Base-by-base conservation (phyloP, 2,329 filamentous ascomycete species). In the Drechslerella coelobrocha region DNA sequence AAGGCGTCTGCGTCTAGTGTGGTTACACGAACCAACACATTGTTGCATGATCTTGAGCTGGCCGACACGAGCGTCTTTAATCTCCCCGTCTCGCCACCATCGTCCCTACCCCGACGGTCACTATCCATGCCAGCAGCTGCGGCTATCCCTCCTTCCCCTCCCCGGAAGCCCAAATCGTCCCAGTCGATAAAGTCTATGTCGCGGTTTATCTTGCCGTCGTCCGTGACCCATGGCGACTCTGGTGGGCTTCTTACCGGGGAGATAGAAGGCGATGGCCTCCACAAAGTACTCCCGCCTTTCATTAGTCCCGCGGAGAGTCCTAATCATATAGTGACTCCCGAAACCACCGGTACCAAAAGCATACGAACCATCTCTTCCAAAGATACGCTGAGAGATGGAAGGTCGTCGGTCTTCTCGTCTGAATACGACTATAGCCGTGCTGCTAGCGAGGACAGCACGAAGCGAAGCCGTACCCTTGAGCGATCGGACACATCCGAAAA, bases 1-100 rank as follows among this genome's bases (percentile, higher is more conserved):
- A 62, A 59, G 31, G 19, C 14, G 9, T 9, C 14, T 7, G 24
- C 37, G 9, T 29, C 66, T 10, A 21, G 66, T 71, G 66, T 63
- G 66, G 66, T 71, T 71, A 71, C 66, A 71, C 60, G 21, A 50
- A 52, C 50, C 57, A 71, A 63, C 66, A 27, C 66, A 71, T 39
- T 43, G 19, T 51, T 54, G 59, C 66, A 68, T 68, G 62, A 59
- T 50, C 47, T 48, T 2, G 39, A 48, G 2, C 50, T 39, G 14
- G 7, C 45, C 60, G 60, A 63, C 55, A 63, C 55, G 60, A 17
- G 27, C 50, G 17, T 51, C 27, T 71, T 71, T 23, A 39, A 63
- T 31, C 54, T 71, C 24, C 66, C 66, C 14, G 54, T 71, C 26
- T 71, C 59, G 29, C 59, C 66, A 59, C 66, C 66, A 7, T 45